Percentiles rank a stretch among this genome's conserved stretches.
phyloP scores from a whole-genome alignment of 225 moss, liverwort and hornwort genomes.

The Takakia lepidozioides region DNA sequence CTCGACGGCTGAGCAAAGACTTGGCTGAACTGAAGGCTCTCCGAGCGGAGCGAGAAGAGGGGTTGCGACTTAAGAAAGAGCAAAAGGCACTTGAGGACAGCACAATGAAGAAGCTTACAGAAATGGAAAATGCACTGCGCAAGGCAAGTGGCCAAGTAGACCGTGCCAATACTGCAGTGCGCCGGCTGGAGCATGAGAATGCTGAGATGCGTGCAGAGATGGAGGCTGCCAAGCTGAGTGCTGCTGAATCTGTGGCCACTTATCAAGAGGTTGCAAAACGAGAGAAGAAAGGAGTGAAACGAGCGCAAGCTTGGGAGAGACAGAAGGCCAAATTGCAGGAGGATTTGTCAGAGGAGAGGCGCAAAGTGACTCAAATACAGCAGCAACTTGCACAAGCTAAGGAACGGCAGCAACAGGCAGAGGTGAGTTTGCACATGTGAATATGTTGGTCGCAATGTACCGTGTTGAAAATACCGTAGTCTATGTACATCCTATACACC shows the following conservation, averaged over 20 bases:
- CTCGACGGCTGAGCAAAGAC: slow-evolving; percentile 45
- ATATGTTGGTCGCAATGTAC: not conserved
- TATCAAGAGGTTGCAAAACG: slow-evolving; percentile 53
- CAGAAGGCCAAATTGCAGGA: slow-evolving; percentile 68
- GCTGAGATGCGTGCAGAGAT: slow-evolving; percentile 62
- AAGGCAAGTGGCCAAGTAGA: slow-evolving; percentile 33
- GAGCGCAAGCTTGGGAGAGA: slow-evolving; percentile 68
- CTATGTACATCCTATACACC: no score
- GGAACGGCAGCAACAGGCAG: slow-evolving; percentile 67
- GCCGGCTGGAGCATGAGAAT: slow-evolving; percentile 44
- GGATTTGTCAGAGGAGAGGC: slow-evolving; percentile 47
- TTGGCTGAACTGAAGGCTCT: slow-evolving; percentile 49
- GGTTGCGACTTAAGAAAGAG: slow-evolving; percentile 52
- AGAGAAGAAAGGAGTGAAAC: slow-evolving; percentile 56
- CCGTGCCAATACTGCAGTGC: slow-evolving; percentile 21
- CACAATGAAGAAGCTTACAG: slow-evolving; percentile 36
- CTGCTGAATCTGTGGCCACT: slow-evolving; percentile 46
- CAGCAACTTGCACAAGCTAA: slow-evolving; percentile 42
- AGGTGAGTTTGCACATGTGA: slow-evolving; percentile 22
- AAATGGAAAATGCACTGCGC: slow-evolving; percentile 38
- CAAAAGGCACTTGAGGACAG: slow-evolving; percentile 55
- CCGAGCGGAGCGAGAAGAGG: slow-evolving; percentile 54
- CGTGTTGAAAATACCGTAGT: not conserved
- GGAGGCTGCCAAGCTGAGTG: slow-evolving; percentile 65
- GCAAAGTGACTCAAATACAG: slow-evolving; percentile 37